Evolutionary conservation across 768 basidiomycete genomes (phyloP), one percentile per base, ranked within the genome.

Genomic region (Gloeopeniophorella convolvens): DNA sequence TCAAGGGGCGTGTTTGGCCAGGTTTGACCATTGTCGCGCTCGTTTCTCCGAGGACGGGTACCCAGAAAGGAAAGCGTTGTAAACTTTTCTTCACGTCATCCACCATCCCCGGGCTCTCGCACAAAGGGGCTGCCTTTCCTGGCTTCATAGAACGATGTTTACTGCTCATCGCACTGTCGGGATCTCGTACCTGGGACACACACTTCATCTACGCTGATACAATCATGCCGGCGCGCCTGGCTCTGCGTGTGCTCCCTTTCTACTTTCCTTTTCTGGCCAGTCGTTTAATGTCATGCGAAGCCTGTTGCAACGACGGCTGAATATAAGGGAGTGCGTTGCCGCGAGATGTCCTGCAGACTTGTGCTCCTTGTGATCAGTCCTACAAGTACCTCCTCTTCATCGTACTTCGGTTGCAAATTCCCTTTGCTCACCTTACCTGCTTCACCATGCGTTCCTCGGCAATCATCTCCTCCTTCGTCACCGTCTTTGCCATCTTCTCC

Each of bases 261-360:
- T 43, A 31, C 16, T 32, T 50, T 43, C 49, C 49, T 36, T 30
- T 36, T 44, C 23, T 5, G 49, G 49, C 8, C 42, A 13, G 28
- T 44, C 16, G 42, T 50, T 36, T 44, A 16, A 33, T 24, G n/a
- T 31, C 34, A n/a, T 27, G 41, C 12, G 33, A 42, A 28, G 18
- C 26, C 5, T 8, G 15, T 15, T 13, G 18, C n/a, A 10, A 15
- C 10, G 15, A 35, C 15, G 9, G 23, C 5, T 24, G 37, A 11
- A 26, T 43, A 43, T 43, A 50, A 43, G 33, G 28, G 23, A 20
- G 5, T 16, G 4, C 11, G 42, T 33, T 4, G 4, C 1, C 1
- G 11, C 6, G 15, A 16, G 16, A 0, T 18, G n/a, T n/a, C 24
- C 9, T 16, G 5, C 26, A 26, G 26, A 15, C 26, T 9, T n/a